These are phyloP conservation scores for Aureobasidium vineae DNA, from an alignment of 2,329 filamentous ascomycete species.

Conservation along the genomic window DNA sequence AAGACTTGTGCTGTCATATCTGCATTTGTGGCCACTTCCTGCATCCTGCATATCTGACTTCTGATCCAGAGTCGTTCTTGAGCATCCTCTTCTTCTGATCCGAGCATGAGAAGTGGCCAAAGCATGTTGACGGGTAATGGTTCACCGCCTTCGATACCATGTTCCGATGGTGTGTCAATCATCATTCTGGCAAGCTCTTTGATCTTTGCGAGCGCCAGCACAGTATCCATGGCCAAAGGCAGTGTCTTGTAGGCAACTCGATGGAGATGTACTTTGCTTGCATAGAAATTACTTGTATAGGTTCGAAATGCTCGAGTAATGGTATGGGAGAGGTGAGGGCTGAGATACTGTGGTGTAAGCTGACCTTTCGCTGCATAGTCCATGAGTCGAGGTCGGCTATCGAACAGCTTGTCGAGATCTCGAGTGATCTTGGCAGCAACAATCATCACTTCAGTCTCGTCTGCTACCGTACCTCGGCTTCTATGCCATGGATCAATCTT, in stretches of 20 bases:
- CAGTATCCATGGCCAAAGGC: constrained; percentile 53
- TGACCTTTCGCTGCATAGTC: constrained; percentile 56
- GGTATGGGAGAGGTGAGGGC: constrained; percentile 50
- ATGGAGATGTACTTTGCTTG: constrained; percentile 57
- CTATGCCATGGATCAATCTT: constrained; percentile 59
- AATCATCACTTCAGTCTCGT: constrained; percentile 59
- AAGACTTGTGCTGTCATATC: constrained; percentile 43
- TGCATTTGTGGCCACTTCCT: constrained; percentile 44
- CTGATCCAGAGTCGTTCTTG: constrained; percentile 54
- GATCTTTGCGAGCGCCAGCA: constrained; percentile 52
- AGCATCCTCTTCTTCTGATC: constrained; percentile 54
- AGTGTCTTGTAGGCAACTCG: constrained; percentile 57
- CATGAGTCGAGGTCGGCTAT: constrained; percentile 54
- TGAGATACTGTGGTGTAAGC: constrained; percentile 51
- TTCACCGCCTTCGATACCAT: constrained; percentile 35
- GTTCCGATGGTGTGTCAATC: neutral
- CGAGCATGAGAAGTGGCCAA: constrained; percentile 58
- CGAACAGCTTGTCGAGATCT: constrained; percentile 53
- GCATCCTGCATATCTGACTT: constrained; percentile 46
- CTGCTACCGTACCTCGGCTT: constrained; percentile 55
- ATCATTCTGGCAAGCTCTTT: constrained; percentile 36
- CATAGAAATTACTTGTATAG: constrained; percentile 58
- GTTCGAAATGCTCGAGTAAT: constrained; percentile 56
- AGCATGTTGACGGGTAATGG: constrained; percentile 57
- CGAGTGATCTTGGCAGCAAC: constrained; percentile 52